These are phyloP conservation scores for Vigna reflexopilosa DNA, from an alignment of 306 rosid genomes.

Conservation along the genomic window DNA sequence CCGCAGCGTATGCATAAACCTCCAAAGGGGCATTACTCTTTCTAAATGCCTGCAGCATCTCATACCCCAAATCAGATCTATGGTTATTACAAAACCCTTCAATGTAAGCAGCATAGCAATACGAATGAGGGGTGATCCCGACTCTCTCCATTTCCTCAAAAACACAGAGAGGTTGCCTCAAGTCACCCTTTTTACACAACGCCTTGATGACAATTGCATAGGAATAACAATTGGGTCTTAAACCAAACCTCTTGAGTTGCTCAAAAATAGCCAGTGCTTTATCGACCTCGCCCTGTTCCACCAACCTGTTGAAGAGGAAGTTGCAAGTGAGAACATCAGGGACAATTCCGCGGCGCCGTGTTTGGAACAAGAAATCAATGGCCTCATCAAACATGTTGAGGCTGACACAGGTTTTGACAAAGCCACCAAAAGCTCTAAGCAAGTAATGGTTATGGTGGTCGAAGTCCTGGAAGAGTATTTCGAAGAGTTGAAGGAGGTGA, in stretches of 20 bases:
- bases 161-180: conserved; percentile 55
- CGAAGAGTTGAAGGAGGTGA: conserved; percentile 55
- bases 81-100: conserved; percentile 73
- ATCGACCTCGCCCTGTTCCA: conserved; percentile 55
- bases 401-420: conserved; percentile 70
- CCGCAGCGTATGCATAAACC: conserved; percentile 57
- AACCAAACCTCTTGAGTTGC: conserved; percentile 76
- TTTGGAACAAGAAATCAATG: conserved; percentile 60
- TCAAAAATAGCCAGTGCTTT: conserved; percentile 56
- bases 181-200: conserved; percentile 62
- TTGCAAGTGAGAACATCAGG: conserved; percentile 68
- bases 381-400: conserved; percentile 75
- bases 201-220: conserved; percentile 79
- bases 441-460: neutral
- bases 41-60: conserved; percentile 60
- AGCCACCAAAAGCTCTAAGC: conserved; percentile 57
- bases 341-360: conserved; percentile 60
- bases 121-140: conserved; percentile 58
- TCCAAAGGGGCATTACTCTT: conserved; percentile 52
- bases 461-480: conserved; percentile 28
- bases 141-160: conserved; percentile 72
- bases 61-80: conserved; percentile 63
- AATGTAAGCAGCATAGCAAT: conserved; percentile 62
- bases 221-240: conserved; percentile 69
- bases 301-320: conserved; percentile 73